These are phyloP conservation scores for Colletotrichum lentis DNA, from an alignment of 2,329 filamentous ascomycete species.

Conservation along the genomic window DNA sequence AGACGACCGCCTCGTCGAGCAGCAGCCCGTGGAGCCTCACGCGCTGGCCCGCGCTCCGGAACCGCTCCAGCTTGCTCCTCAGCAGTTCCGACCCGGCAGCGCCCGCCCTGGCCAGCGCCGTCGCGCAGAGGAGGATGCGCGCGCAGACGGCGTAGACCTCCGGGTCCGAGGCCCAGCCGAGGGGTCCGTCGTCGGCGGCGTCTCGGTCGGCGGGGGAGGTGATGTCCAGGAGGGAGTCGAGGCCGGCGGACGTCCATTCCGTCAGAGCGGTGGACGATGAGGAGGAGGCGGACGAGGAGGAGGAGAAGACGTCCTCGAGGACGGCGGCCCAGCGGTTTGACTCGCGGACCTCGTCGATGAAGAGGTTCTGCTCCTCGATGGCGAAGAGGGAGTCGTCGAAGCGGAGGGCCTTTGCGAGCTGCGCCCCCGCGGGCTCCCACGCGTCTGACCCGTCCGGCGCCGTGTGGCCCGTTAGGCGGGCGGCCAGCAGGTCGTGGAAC, in stretches of 20 bases:
- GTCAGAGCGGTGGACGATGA: conserved; percentile 42
- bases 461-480: conserved; percentile 54
- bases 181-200: conserved; percentile 63
- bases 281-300: not conserved
- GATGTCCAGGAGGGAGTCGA: conserved; percentile 53
- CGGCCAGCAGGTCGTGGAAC: conserved; percentile 53
- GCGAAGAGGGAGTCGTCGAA: conserved; percentile 78
- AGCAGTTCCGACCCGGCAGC: not conserved
- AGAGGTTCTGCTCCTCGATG: conserved; percentile 94
- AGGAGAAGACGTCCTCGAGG: conserved; percentile 45
- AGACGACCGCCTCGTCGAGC: conserved; percentile 30
- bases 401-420: conserved; percentile 57
- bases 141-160: conserved; percentile 71
- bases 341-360: conserved; percentile 82
- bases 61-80: conserved; percentile 16
- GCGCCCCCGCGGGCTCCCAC: conserved; percentile 47
- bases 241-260: conserved; percentile 60
- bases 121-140: conserved; percentile 54
- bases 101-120: conserved; percentile 43
- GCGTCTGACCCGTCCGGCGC: not conserved
- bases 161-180: conserved; percentile 77
- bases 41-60: conserved; percentile 25
- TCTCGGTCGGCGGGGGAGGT: conserved; percentile 37
- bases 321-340: conserved; percentile 71
- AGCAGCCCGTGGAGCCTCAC: conserved; percentile 37